Evolutionary conservation across 441 rosid genomes (phyloP).

Genomic region (Hypseocharis bilobata): DNA sequence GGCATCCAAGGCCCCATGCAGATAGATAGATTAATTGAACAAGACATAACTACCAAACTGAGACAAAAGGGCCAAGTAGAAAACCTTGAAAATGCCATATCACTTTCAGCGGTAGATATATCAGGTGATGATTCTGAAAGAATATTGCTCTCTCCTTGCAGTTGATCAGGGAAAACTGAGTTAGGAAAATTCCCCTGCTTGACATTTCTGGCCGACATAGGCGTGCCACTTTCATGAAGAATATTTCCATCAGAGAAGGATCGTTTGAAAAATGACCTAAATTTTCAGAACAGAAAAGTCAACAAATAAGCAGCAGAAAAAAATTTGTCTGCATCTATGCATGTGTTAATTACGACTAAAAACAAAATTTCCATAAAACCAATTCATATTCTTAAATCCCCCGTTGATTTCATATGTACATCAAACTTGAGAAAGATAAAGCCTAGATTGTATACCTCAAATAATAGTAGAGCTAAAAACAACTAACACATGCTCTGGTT

Average conservation of each 20-base stretch:
- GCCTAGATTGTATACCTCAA: no score
- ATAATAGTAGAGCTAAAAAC: no score
- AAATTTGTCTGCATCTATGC: no score
- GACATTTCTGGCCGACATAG: constrained; percentile 39
- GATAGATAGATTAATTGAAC: not conserved
- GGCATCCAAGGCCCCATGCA: not conserved
- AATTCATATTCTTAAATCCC: no score
- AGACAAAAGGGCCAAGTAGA: constrained; percentile 20
- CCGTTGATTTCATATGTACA: no score
- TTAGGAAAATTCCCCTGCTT: constrained; percentile 40
- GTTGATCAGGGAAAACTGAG: constrained; percentile 37
- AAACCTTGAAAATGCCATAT: constrained; percentile 60
- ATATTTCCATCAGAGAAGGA: constrained; percentile 87
- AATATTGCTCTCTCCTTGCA: constrained; percentile 34
- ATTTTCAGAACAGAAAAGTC: not conserved
- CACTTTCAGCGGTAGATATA: constrained; percentile 61
- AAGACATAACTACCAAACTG: constrained; percentile 6
- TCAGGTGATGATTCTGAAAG: constrained; percentile 71
- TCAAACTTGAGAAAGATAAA: no score
- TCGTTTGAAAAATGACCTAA: constrained; percentile 45
- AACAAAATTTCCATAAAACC: no score
- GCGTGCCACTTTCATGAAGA: constrained; percentile 39
- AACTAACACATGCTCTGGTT: not conserved
- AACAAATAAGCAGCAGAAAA: not conserved
- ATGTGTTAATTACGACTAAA: no score